Base-by-base conservation (phyloP, 2,329 filamentous ascomycete genomes). In the Davidsoniella virescens region DNA sequence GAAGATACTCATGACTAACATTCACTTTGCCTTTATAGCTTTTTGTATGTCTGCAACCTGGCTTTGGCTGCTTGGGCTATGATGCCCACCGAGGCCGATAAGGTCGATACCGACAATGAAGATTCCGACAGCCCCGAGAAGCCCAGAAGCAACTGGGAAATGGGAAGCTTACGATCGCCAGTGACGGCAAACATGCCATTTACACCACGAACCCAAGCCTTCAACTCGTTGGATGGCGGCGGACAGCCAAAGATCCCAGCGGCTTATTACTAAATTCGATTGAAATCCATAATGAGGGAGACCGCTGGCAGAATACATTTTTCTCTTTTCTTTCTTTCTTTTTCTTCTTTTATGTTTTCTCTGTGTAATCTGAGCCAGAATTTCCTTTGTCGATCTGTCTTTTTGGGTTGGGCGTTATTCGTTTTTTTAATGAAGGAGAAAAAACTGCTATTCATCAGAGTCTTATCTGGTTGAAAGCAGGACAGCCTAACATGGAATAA, bases 201-300 rank as follows among this genome's bases (percentile, higher is more conserved):
- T 55, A 84, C 80, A 5, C 80, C 80, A 5, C 64, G 81, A 55
- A 84, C 81, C 14, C 70, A 76, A 61, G 81, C 80, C 1, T 84
- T 84, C 60, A 71, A 82, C 58, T 71, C 73, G 10, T 65, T 82
- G 44, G 74, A 80, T 54, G 64, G 45, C 18, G 44, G 25, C 5
- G 44, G 44, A 29, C 51, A 53, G 43, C 51, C 47, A 16, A 26
- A 23, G n/a, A 36, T 53, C 12, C 51, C 51, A 16, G 25, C 25
- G 17, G 51, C 51, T 72, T 73, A 57, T 60, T 79, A 52, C 75
- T 76, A 2, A 59, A 76, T 44, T 40, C n/a, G 25, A 6, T 6
- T 66, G 37, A 58, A 61, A 12, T 44, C 25, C 36, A 20, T 20
- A 40, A 17, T 25, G 26, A 16, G 25, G 17, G 43, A 51, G 9